A percentile compares a stretch with the other conserved stretches of the same genome.
Conservation (phyloP, 1,284 basidiomycete genomes). For the Tylopilus orsonianus region DNA sequence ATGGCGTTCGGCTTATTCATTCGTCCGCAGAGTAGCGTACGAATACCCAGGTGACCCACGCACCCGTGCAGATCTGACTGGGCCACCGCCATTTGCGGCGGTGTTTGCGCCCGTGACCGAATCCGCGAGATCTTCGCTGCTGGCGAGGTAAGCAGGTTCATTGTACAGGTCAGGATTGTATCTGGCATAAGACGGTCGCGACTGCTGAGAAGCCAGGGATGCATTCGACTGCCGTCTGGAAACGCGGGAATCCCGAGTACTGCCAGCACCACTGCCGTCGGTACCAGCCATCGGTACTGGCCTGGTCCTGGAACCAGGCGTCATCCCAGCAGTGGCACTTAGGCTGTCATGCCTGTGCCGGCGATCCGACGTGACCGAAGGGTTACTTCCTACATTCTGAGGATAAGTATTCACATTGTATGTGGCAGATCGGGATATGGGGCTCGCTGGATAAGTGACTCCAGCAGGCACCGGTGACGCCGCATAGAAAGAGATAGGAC, state of each 20-base stretch:
- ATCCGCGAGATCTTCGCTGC: conserved; percentile 29
- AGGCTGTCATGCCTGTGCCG: conserved; percentile 27
- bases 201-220: conserved; percentile 24
- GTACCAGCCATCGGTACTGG: conserved; percentile 18
- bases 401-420: conserved; percentile 8
- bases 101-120: conserved; percentile 28
- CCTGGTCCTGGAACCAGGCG: conserved; percentile 14
- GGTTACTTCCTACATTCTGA: conserved; percentile 11
- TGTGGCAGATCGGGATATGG: conserved; percentile 28
- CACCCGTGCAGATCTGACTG: conserved; percentile 19
- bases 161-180: conserved; percentile 28
- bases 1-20: conserved; percentile 9
- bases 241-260: conserved; percentile 4
- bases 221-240: conserved; percentile 22
- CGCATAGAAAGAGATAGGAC: conserved; percentile 29
- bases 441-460: conserved; percentile 28
- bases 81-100: conserved; percentile 24
- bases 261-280: conserved; percentile 3
- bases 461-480: conserved; percentile 29
- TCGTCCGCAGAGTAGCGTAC: conserved; percentile 18
- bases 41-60: conserved; percentile 25
- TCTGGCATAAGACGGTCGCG: conserved; percentile 19
- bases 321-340: conserved; percentile 30
- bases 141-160: conserved; percentile 25
- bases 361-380: conserved; percentile 28